Percentiles rank a stretch among this genome's conserved stretches.
These are phyloP conservation scores for Grosmannia huntii DNA, from an alignment of 2,329 filamentous ascomycete genomes.

Conservation along the genomic window DNA sequence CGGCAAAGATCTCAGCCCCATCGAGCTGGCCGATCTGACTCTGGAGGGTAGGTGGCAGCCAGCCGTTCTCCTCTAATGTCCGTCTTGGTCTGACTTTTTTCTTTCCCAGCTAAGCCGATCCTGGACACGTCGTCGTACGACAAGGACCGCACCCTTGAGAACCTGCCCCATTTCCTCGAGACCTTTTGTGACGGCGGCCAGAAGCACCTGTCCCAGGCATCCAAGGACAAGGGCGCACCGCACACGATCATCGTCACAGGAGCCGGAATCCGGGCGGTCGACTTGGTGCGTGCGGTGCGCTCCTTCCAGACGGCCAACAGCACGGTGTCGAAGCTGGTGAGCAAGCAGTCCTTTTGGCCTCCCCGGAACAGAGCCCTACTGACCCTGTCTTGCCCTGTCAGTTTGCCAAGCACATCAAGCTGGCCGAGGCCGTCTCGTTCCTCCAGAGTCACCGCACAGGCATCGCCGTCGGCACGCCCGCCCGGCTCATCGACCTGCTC, in stretches of 20 bases:
- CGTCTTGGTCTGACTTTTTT: background rate
- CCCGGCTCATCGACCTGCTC: conserved; percentile 67
- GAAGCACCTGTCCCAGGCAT: conserved; percentile 23
- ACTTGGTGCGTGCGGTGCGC: conserved; percentile 63
- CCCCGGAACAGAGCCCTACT: background rate
- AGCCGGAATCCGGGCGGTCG: conserved; percentile 74
- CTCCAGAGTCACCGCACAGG: conserved; percentile 60
- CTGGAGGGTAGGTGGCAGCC: conserved; percentile 48
- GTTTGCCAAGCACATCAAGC: conserved; percentile 97
- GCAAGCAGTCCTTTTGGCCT: conserved; percentile 6
- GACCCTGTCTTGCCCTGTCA: conserved; percentile 14
- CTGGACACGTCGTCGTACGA: conserved; percentile 60
- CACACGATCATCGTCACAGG: conserved; percentile 84
- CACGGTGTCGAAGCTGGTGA: conserved; percentile 66
- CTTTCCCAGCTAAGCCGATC: conserved; percentile 35
- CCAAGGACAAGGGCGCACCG: conserved; percentile 57
- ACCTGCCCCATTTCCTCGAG: conserved; percentile 70
- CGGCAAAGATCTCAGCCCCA: conserved; percentile 63
- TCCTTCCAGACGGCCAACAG: conserved; percentile 69
- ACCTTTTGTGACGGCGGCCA: conserved; percentile 44
- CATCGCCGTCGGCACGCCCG: conserved; percentile 82
- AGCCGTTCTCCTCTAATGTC: no score
- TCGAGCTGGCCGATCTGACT: conserved; percentile 75
- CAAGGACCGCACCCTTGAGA: conserved; percentile 53
- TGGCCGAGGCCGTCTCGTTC: conserved; percentile 71